Base-by-base conservation (phyloP, 768 basidiomycete species). In the Panellus pusillus region DNA sequence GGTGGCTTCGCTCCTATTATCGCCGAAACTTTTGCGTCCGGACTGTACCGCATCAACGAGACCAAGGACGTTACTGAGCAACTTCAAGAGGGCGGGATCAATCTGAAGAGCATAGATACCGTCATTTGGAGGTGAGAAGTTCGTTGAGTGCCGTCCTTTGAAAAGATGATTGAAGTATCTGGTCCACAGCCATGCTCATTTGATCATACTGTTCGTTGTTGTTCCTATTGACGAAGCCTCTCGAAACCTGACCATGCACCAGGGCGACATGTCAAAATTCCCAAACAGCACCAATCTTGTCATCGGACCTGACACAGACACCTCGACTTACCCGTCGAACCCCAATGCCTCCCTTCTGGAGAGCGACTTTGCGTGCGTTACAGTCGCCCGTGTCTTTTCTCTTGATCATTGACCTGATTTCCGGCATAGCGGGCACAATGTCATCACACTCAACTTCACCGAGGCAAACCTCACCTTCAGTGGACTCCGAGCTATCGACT, bases 231-330 rank as follows among this genome's bases (percentile, higher is more conserved):
- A 3, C 11, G 32, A 35, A 14, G n/a, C 8, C 5, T 50, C 43
- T 40, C 50, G 49, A 54, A 50, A 42, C 41, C 44, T 28, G 40
- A 48, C 41, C 47, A 47, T 32, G 19, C 29, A 48, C 28, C 45
- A 44, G 19, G 53, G 47, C 20, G 50, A 55, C 17, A 55, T 55
- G 58, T 47, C 58, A 9, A 55, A 44, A 31, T 60, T 55, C 11
- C 54, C 54, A 4, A 48, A 39, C 28, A 45, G 19, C 14, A 54
- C 53, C 12, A 35, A 37, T 7, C 28, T 59, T 12, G 50, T 59
- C 17, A 36, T 59, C 18, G 50, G 49, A 29, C 37, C 48, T 24
- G 36, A 46, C 9, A 44, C 48, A 2, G 35, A 55, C 29, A 31
- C 14, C 8, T 3, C 19, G 4, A 35, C 43, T 12, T 55, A 47